Percentiles rank a stretch among this genome's conserved stretches.
Evolutionary conservation across 495 filamentous ascomycete genomes (phyloP).

Genomic region (Chaetomium tenue): DNA sequence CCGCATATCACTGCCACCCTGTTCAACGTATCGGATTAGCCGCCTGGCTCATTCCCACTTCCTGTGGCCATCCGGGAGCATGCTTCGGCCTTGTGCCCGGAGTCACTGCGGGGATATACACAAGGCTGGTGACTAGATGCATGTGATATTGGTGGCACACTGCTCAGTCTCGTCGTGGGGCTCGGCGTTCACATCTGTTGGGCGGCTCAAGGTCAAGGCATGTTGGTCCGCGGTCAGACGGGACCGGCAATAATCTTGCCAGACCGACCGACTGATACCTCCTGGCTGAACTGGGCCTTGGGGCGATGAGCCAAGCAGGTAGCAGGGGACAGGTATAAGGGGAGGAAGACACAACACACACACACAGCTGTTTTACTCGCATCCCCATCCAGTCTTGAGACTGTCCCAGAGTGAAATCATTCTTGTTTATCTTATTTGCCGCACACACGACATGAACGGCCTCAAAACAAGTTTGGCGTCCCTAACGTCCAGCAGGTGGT

Average conservation of each 20-base stretch:
- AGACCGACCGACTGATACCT: neutral
- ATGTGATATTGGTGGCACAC: no score
- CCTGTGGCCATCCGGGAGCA: no score
- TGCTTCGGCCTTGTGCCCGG: no score
- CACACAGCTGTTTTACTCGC: neutral
- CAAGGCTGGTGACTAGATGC: no score
- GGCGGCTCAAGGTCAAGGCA: no score
- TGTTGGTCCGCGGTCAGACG: neutral
- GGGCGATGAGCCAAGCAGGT: neutral
- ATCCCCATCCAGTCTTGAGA: neutral
- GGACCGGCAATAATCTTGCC: neutral
- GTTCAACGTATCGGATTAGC: no score
- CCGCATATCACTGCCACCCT: no score
- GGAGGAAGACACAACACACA: neutral
- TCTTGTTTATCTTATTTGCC: neutral
- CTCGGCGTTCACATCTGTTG: no score
- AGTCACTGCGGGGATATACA: no score
- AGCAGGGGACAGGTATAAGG: neutral
- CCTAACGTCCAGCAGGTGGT: neutral
- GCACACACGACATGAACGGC: neutral
- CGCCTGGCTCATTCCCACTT: no score
- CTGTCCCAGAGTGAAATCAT: neutral
- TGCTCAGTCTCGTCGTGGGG: no score
- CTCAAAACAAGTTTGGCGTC: neutral
- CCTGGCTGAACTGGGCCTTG: neutral